A percentile compares a stretch with the other conserved stretches of the same genome.
Conservation (phyloP, 495 filamentous ascomycete species). For the Evernia prunastri region DNA sequence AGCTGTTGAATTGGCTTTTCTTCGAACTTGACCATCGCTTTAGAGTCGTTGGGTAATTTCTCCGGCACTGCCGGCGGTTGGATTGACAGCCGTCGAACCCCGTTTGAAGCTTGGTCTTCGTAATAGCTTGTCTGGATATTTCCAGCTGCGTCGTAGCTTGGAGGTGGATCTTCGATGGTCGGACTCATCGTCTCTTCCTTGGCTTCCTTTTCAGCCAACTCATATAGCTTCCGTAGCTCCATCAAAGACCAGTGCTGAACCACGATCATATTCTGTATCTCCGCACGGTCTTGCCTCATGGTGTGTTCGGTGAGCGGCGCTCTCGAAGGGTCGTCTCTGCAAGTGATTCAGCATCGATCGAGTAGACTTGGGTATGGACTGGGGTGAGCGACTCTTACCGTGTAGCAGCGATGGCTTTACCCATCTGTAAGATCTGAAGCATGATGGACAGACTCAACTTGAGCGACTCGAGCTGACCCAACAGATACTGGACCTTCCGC, state of each 20-base stretch:
- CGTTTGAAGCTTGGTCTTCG: constrained; percentile 12
- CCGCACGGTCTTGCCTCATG: constrained; percentile 40
- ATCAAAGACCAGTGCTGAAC: constrained; percentile 41
- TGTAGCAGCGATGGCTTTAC: constrained; percentile 26
- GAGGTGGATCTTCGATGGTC: constrained; percentile 25
- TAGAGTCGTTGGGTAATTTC: constrained; percentile 16
- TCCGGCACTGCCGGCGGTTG: constrained; percentile 14
- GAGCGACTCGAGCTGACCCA: constrained; percentile 42
- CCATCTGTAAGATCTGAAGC: constrained; percentile 38
- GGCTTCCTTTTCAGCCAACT: constrained; percentile 36
- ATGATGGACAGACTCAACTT: constrained; percentile 42
- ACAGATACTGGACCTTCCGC: constrained; percentile 39
- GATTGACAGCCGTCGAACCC: constrained; percentile 15
- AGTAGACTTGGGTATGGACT: neutral
- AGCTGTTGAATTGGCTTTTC: constrained; percentile 31
- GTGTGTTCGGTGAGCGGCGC: constrained; percentile 27
- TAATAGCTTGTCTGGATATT: constrained; percentile 17
- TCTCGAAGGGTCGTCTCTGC: constrained; percentile 19
- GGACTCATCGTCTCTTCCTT: constrained; percentile 25
- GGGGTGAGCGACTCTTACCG: constrained; percentile 12
- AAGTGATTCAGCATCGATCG: constrained; percentile 5
- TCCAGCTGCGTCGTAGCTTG: constrained; percentile 29
- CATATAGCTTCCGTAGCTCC: constrained; percentile 38
- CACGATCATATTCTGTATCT: constrained; percentile 45
- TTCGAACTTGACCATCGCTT: constrained; percentile 30